phyloP scores from a whole-genome alignment of 768 basidiomycete species.

The Cubamyces lactineus region DNA sequence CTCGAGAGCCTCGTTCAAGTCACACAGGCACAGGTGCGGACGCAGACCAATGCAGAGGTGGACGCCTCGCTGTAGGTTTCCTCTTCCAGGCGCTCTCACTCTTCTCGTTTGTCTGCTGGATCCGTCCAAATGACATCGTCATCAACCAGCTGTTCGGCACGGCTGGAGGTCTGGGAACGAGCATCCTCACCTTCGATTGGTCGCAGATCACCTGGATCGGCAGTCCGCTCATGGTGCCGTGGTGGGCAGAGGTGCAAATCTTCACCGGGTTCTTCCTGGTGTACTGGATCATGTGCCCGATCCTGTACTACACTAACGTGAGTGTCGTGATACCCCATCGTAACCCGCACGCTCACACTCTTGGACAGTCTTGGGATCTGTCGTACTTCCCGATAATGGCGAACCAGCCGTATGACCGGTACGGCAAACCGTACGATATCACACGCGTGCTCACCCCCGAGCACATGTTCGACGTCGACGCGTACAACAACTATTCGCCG shows the following conservation, averaged over 20 bases:
- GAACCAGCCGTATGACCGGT: conserved; percentile 80
- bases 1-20: conserved; percentile 71
- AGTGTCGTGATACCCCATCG: conserved; percentile 31
- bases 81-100: conserved; percentile 85
- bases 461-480: conserved; percentile 70
- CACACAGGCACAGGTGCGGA: conserved; percentile 45
- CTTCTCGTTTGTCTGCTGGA: conserved; percentile 95
- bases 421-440: conserved; percentile 76
- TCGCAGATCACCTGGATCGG: conserved; percentile 71
- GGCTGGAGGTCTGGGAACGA: conserved; percentile 82
- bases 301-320: conserved; percentile 93
- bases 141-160: conserved; percentile 94
- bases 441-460: conserved; percentile 65
- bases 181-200: conserved; percentile 95
- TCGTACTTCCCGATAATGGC: conserved; percentile 89
- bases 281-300: conserved; percentile 90
- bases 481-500: conserved; percentile 85
- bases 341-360: conserved; percentile 14
- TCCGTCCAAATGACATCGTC: conserved; percentile 75
- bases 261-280: conserved; percentile 86
- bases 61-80: conserved; percentile 57
- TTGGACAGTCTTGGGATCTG: conserved; percentile 71
- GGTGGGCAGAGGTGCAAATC: conserved; percentile 97
- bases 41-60: too few species aligned
- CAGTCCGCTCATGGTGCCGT: conserved; percentile 79